Conservation (phyloP, 2,329 filamentous ascomycete genomes). For the Botryotinia calthae region DNA sequence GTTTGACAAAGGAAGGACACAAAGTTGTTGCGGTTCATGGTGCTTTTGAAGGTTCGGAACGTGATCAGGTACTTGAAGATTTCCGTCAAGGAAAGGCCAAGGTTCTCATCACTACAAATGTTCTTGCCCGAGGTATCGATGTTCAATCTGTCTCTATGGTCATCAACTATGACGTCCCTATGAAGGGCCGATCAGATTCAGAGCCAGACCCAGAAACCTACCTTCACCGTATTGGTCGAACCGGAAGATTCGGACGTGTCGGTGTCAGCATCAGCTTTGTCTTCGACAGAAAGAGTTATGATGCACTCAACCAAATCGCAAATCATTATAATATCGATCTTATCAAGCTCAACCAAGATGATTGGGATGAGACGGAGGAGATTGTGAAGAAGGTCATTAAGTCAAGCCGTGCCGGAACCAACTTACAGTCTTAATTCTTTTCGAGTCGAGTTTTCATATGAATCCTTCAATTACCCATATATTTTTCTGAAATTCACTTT, state of each 20-base stretch:
- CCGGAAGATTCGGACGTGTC: slow-evolving; percentile 92
- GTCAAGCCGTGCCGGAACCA: slow-evolving; percentile 58
- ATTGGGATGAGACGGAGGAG: slow-evolving; percentile 89
- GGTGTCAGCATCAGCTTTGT: slow-evolving; percentile 96
- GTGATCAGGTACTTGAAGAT: slow-evolving; percentile 79
- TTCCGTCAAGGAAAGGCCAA: slow-evolving; percentile 88
- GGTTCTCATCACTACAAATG: slow-evolving; percentile 96
- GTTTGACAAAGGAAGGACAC: slow-evolving; percentile 87
- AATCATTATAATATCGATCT: slow-evolving; percentile 77
- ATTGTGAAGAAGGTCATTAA: slow-evolving; percentile 81
- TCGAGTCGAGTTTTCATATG: not conserved
- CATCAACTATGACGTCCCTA: slow-evolving; percentile 90
- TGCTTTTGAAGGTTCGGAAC: slow-evolving; percentile 77
- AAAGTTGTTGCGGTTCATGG: slow-evolving; percentile 88
- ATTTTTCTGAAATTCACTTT: slow-evolving; percentile 10
- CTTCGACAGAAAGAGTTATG: slow-evolving; percentile 78
- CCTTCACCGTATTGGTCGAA: slow-evolving; percentile 95
- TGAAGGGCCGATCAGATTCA: slow-evolving; percentile 70
- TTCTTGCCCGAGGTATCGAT: slow-evolving; percentile 94
- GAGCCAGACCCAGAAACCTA: slow-evolving; percentile 95
- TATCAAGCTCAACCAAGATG: slow-evolving; percentile 74
- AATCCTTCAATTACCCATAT: not conserved
- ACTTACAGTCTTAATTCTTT: slow-evolving; percentile 36
- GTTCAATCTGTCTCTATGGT: slow-evolving; percentile 92
- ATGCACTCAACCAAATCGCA: slow-evolving; percentile 76